Evolutionary conservation across 768 basidiomycete species (phyloP).

Genomic region (Lactarius quietus): DNA sequence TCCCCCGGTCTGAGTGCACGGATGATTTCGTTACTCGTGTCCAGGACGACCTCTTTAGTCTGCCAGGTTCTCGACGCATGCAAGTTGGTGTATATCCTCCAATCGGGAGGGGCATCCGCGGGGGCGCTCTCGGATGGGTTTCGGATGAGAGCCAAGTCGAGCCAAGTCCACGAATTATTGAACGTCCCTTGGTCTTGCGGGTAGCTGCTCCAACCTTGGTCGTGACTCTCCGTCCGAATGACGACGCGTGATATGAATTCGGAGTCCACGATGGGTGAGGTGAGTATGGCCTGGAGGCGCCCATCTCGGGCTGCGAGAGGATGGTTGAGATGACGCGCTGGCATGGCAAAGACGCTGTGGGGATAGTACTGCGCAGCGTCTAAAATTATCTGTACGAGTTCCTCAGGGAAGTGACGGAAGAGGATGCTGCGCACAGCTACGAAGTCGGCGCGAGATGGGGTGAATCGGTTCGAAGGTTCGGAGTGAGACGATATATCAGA

Average conservation of each 20-base stretch:
- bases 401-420: background rate
- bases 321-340: background rate
- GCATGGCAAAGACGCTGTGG: background rate
- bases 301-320: background rate
- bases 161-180: constrained; percentile 6
- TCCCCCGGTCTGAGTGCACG: background rate
- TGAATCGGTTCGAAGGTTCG: background rate
- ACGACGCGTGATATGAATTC: background rate
- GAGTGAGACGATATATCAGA: background rate
- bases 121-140: background rate
- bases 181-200: background rate
- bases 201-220: constrained; percentile 8
- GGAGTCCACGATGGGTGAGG: background rate
- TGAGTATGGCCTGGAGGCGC: background rate
- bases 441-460: background rate
- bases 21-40: background rate
- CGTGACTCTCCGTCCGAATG: constrained; percentile 9
- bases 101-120: background rate
- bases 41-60: background rate
- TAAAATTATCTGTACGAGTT: background rate
- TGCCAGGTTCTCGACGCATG: constrained; percentile 2
- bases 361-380: background rate
- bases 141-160: background rate
- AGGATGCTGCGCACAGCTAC: background rate
- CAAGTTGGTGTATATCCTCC: background rate